A percentile compares a stretch with the other conserved stretches of the same genome.
Conservation (phyloP, 1,284 basidiomycete genomes). For the Malassezia nana region DNA sequence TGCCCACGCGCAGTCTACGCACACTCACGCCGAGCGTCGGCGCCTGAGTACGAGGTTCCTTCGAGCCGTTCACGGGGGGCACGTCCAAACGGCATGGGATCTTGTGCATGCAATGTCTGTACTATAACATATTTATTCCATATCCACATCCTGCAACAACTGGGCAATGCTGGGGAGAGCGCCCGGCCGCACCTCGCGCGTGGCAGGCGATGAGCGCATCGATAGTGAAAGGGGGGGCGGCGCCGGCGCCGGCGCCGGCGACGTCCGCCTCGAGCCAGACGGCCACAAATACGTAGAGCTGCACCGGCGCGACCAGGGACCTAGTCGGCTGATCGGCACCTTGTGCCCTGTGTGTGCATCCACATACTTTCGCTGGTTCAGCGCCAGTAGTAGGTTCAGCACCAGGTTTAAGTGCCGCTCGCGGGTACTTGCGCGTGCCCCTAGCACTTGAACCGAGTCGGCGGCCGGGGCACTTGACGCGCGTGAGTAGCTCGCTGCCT, state of each 20-base stretch:
- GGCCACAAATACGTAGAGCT: neutral
- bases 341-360: conserved; percentile 7
- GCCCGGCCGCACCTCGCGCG: neutral
- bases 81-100: neutral
- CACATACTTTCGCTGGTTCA: conserved; percentile 9
- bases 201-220: neutral
- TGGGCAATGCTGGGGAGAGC: conserved; percentile 25
- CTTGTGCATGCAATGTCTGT: neutral
- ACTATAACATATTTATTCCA: conserved; percentile 10
- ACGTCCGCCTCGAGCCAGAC: neutral
- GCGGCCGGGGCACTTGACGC: neutral
- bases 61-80: neutral
- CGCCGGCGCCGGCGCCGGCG: neutral
- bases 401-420: conserved; percentile 12
- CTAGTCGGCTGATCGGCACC: neutral
- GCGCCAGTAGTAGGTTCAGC: conserved; percentile 13
- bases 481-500: neutral
- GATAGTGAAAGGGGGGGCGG: neutral
- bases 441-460: neutral
- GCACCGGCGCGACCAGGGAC: neutral
- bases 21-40: neutral
- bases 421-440: neutral
- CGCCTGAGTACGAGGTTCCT: neutral
- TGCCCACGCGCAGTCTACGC: neutral
- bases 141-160: conserved; percentile 23